A percentile compares a stretch with the other conserved stretches of the same genome.
Evolutionary conservation across 192 early-diverging fungal genomes (phyloP).

Genomic region (Backusella circina): DNA sequence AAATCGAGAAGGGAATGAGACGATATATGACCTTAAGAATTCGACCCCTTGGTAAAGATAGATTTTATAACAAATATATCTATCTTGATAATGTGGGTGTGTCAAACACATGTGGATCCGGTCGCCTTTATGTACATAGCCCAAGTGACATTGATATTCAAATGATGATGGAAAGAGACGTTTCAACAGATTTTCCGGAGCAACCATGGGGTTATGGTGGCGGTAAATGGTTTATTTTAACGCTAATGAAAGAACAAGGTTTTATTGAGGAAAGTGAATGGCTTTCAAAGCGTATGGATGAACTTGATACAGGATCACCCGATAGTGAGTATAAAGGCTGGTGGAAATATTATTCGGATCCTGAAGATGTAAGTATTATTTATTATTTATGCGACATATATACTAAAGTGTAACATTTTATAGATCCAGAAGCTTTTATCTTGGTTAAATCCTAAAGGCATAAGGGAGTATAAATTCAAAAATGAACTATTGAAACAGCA

Average conservation of each 20-base stretch:
- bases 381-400: neutral
- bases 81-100: constrained; percentile 80
- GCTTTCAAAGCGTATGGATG: constrained; percentile 25
- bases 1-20: constrained; percentile 68
- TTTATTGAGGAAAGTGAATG: constrained; percentile 28
- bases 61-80: constrained; percentile 85
- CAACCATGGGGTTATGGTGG: constrained; percentile 23
- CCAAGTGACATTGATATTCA: constrained; percentile 50
- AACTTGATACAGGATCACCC: neutral
- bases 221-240: constrained; percentile 16
- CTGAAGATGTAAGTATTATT: constrained; percentile 14
- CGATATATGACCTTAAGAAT: constrained; percentile 62
- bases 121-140: constrained; percentile 57
- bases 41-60: constrained; percentile 73
- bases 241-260: constrained; percentile 21
- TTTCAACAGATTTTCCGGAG: neutral
- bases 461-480: constrained; percentile 62
- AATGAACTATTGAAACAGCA: constrained; percentile 51
- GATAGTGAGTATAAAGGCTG: constrained; percentile 3
- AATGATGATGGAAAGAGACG: constrained; percentile 38
- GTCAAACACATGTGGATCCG: constrained; percentile 46
- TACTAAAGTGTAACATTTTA: neutral
- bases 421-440: constrained; percentile 64
- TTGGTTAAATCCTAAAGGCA: constrained; percentile 76
- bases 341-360: constrained; percentile 20